Conservation (phyloP, 176 grass and related monocot species). For the Chloris gayana region DNA sequence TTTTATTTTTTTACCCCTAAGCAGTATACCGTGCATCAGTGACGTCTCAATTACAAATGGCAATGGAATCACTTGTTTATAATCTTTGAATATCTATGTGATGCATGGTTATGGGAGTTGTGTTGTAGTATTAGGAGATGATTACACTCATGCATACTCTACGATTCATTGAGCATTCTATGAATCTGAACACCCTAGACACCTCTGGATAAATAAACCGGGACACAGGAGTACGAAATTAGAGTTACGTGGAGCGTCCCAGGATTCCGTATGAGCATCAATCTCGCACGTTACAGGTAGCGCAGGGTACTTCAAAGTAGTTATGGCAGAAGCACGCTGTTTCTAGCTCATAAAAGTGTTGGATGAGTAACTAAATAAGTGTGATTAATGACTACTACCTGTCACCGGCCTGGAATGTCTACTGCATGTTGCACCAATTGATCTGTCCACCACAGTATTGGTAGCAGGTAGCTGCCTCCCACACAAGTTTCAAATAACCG, state of each 20-base stretch:
- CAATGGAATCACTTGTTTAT: background rate
- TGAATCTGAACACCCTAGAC: too few relatives aligned
- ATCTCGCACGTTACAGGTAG: background rate
- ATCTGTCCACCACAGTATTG: background rate
- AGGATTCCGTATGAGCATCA: background rate
- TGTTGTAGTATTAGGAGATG: background rate
- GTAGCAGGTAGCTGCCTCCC: background rate
- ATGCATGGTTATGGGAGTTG: background rate
- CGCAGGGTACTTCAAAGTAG: background rate
- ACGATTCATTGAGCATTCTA: too few relatives aligned
- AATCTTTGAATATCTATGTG: background rate
- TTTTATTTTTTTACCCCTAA: too few relatives aligned
- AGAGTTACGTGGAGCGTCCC: background rate
- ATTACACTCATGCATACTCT: background rate
- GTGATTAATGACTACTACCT: conserved; percentile 27
- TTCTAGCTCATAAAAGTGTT: background rate
- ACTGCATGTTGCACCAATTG: background rate
- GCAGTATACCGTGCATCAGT: background rate
- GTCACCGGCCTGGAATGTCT: background rate
- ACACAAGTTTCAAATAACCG: too few relatives aligned
- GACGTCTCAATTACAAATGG: conserved; percentile 9
- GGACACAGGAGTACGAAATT: too few relatives aligned
- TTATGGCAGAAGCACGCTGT: background rate
- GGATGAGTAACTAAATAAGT: background rate
- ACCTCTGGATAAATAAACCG: too few relatives aligned